Evolutionary conservation across 345 rosid species (phyloP).

Genomic region (Pistacia atlantica): DNA sequence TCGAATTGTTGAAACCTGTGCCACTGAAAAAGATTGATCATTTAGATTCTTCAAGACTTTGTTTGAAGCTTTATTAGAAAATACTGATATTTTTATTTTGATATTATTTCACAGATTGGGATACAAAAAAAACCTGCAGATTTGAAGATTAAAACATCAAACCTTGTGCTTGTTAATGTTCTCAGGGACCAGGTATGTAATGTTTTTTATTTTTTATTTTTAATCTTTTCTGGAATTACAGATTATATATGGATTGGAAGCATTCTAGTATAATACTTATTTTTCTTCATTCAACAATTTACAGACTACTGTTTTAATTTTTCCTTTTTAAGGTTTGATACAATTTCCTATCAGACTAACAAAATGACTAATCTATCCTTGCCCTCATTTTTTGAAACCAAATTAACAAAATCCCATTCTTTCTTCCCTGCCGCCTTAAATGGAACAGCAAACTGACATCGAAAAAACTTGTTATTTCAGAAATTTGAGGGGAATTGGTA

Average conservation of each 20-base stretch:
- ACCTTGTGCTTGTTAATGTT: constrained; percentile 76
- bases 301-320: no score
- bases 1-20: constrained; percentile 11
- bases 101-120: constrained; percentile 64
- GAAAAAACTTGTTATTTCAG: no score
- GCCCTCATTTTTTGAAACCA: no score
- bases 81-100: constrained; percentile 4
- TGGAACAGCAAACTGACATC: no score
- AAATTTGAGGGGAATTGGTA: no score
- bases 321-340: no score
- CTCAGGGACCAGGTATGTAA: constrained; percentile 70
- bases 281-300: background rate
- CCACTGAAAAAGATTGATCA: background rate
- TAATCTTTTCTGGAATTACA: background rate
- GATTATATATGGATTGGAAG: background rate
- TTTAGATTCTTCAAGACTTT: background rate
- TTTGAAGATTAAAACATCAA: constrained; percentile 77
- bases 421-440: no score
- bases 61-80: background rate
- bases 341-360: no score
- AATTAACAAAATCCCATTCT: no score
- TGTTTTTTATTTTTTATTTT: background rate
- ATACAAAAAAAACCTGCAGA: constrained; percentile 74
- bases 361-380: no score
- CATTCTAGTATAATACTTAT: no score